Base-by-base conservation (phyloP, 1,284 basidiomycete genomes). In the Apiotrichum sp. region DNA sequence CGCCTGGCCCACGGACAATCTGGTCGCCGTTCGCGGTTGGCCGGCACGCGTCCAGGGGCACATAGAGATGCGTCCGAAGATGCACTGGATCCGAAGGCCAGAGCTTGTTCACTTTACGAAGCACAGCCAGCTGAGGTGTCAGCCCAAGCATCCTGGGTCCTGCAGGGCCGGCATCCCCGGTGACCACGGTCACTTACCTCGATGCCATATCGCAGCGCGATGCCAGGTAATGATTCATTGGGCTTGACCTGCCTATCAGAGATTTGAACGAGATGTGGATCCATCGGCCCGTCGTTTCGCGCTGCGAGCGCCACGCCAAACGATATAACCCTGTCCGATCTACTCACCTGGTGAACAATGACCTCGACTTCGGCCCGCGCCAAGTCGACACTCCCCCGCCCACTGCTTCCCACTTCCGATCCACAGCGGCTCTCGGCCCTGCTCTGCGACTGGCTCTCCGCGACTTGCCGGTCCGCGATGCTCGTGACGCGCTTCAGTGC, bases 41-140 rank as follows among this genome's bases (percentile, higher is more conserved):
- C 36, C 55, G 57, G 49, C 76, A 78, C 3, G 74, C 71, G 39
- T 78, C 78, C 44, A 81, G 69, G 1, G 92, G 91, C 56, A 96
- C 86, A 67, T 88, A 86, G 44, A 97, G 82, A 7, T 84, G 80
- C 43, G 85, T 85, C 41, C 91, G 86, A 38, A 92, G 80, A 73
- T 93, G 89, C 48, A 97, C 87, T 0, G 89, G 82, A 70, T 96
- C 93, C 13, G 87, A 86, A 1, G 88, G 75, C 92, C 92, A 96
- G 4, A 97, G 79, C 61, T 92, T 89, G 74, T 97, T 97, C 42
- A 84, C 85, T 63, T 84, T 82, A 47, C 91, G 85, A 11, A 97
- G 80, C n/a, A 87, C 85, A 11, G 88, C 81, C 48, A 79, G 66
- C 78, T 80, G 63, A 10, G 40, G 14, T 33, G 41, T 35, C 7